Evolutionary conservation across 2,329 filamentous ascomycete species (phyloP).

Genomic region (Apiospora sp.): DNA sequence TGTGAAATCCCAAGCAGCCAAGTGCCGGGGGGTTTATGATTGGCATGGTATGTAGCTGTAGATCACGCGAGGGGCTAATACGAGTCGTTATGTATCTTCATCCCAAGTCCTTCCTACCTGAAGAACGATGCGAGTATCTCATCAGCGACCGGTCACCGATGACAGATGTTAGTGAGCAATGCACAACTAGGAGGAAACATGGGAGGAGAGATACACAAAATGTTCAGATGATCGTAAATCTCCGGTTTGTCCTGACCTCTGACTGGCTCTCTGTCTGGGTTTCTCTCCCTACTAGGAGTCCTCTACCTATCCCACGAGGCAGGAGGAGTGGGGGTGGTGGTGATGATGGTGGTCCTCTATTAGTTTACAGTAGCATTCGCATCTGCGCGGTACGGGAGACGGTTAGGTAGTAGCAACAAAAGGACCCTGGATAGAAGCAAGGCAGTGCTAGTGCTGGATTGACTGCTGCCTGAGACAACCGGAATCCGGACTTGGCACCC

Average conservation of each 20-base stretch:
- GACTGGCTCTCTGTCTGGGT: not conserved
- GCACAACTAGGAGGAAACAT: not conserved
- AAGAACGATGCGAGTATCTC: not conserved
- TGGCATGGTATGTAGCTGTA: not conserved
- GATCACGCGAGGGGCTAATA: not conserved
- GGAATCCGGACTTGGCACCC: conserved; percentile 5
- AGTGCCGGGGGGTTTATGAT: not conserved
- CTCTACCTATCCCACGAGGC: conserved; percentile 2
- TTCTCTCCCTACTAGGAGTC: not conserved
- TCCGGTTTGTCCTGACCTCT: not conserved
- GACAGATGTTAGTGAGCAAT: not conserved
- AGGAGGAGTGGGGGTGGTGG: not conserved
- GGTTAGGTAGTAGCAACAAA: not conserved
- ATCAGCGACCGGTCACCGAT: not conserved
- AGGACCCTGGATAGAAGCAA: conserved; percentile 4
- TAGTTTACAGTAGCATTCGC: conserved; percentile 3
- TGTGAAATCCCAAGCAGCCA: not conserved
- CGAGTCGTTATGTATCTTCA: not conserved
- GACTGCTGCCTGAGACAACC: conserved; percentile 9
- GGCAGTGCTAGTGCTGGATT: conserved; percentile 15
- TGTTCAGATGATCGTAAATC: conserved; percentile 11
- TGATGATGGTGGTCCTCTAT: not conserved
- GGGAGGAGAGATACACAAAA: not conserved
- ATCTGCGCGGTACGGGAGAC: no score
- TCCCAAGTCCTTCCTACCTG: not conserved